A percentile compares a stretch with the other conserved stretches of the same genome.
Conservation (phyloP, 177 flowering plant genomes). For the Vitis hybrid region DNA sequence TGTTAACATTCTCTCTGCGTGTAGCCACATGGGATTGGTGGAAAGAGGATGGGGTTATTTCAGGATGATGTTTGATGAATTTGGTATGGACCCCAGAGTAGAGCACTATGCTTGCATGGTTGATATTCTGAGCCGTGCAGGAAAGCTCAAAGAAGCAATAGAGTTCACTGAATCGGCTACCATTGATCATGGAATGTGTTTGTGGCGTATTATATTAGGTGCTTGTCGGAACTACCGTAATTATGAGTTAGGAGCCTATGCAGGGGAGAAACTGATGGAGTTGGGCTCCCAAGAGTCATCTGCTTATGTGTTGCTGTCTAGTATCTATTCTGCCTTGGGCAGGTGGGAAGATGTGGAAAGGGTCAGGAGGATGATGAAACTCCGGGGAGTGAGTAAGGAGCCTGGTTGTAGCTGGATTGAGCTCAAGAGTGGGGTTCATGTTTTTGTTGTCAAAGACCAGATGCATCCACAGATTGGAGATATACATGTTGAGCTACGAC, state of each 20-base stretch:
- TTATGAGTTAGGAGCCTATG: constrained; percentile 66
- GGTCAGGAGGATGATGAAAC: constrained; percentile 65
- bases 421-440: constrained; percentile 59
- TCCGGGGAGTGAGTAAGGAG: constrained; percentile 64
- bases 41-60: constrained; percentile 69
- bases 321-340: constrained; percentile 66
- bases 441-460: constrained; percentile 78
- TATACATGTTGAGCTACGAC: constrained; percentile 34
- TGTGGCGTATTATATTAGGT: constrained; percentile 82
- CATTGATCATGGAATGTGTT: constrained; percentile 60
- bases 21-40: constrained; percentile 87
- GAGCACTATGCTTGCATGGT: constrained; percentile 95
- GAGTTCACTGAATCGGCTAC: constrained; percentile 73
- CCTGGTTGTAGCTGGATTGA: constrained; percentile 97
- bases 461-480: constrained; percentile 63
- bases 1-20: constrained; percentile 78
- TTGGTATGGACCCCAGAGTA: constrained; percentile 50
- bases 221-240: constrained; percentile 59
- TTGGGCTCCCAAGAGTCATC: constrained; percentile 83
- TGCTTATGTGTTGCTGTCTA: constrained; percentile 69
- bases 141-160: constrained; percentile 69
- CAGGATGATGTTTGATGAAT: constrained; percentile 50
- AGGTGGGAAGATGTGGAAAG: constrained; percentile 67
- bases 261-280: constrained; percentile 82
- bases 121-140: constrained; percentile 81